Evolutionary conservation across 2,329 filamentous ascomycete genomes (phyloP), one percentile per base, ranked within the genome.

Genomic region (Neodidymelliopsis sp.): DNA sequence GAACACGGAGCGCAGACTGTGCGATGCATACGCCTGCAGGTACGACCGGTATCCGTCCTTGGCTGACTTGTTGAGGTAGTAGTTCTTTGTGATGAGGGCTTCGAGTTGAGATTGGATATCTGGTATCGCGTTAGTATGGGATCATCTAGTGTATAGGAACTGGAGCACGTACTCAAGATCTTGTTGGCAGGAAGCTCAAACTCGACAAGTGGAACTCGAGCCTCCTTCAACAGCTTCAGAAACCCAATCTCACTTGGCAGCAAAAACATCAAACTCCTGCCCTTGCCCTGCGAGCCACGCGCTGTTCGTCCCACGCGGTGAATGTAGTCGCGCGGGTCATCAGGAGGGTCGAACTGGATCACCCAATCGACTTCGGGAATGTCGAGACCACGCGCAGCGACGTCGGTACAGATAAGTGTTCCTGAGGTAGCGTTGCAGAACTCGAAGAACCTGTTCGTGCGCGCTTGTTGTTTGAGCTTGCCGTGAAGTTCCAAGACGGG

Each of bases 361-460:
- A 97, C 95, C 87, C 90, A 97, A 77, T 97, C 93, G 31, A 97
- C 93, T 16, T 90, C 87, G 0, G 93, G 93, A 57, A 97, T 97
- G 81, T 97, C 94, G 37, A 99, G 82, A 25, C 94, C 94, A 79
- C 94, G 83, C 3, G 94, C 94, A 34, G 94, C 94, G 56, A 99
- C 94, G 67, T 99, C 94, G 0, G 94, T 99, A 77, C 92, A 97
- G 62, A 99, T 94, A 43, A 99, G 76, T 0, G 90, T 96, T 18
- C 93, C 94, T 59, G 89, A 84, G 59, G 86, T 86, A 13, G 92
- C 88, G 66, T 92, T 91, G 68, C 85, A 87, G 72, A 99, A 99
- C 72, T 97, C 93, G 74, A 97, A 99, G 74, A 99, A 99, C 1
- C 91, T 96, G 70, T 95, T 96, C 18, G 94, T 99, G n/a, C 94